Evolutionary conservation across 768 basidiomycete species (phyloP), one percentile per base, ranked within the genome.

Genomic region (Collybiopsis confluens): DNA sequence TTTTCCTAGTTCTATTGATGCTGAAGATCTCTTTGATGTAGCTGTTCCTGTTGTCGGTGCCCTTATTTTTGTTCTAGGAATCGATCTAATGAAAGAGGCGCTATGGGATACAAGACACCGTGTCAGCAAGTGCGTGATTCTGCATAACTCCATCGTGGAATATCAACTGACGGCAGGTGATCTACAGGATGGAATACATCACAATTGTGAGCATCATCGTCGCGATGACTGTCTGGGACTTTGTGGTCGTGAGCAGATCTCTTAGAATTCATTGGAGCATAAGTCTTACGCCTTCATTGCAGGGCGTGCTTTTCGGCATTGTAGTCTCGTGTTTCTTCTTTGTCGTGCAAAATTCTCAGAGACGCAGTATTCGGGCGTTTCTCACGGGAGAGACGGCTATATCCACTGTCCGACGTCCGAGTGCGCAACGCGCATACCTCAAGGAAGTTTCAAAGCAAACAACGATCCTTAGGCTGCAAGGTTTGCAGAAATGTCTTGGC

Each of bases 291-390:
- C 18, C 26, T 28, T 9, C 10, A n/a, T 16, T 10, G 15, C 26
- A 46, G 45, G 96, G 96, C 0, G 90, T 99, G 0, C 68, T 95
- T 2, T 91, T 95, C 61, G 96, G 96, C 4, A 91, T 98, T 62
- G 73, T 96, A 52, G 83, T 93, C 54, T 92, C 92, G 62, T 97
- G 93, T 62, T 77, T 98, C 68, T 97, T 96, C 73, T 99, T 99
- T 63, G 96, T 99, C n/a, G 78, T 98, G 2, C 92, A 96, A 62
- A 96, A 90, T 55, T 97, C 94, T 0, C 88, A 87, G 61, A 69
- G 91, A 15, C 71, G 81, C 42, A 92, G 92, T 58, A 93, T 99
- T 56, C 83, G 96, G 8, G 80, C 86, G 0, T 77, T 92, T 35
- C 85, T 90, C 65, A 86, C 86, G 2, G 95, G 95, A 1, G 85